Evolutionary conservation across 2,329 filamentous ascomycete species (phyloP).

Genomic region (Paracoccidioides lutzii): DNA sequence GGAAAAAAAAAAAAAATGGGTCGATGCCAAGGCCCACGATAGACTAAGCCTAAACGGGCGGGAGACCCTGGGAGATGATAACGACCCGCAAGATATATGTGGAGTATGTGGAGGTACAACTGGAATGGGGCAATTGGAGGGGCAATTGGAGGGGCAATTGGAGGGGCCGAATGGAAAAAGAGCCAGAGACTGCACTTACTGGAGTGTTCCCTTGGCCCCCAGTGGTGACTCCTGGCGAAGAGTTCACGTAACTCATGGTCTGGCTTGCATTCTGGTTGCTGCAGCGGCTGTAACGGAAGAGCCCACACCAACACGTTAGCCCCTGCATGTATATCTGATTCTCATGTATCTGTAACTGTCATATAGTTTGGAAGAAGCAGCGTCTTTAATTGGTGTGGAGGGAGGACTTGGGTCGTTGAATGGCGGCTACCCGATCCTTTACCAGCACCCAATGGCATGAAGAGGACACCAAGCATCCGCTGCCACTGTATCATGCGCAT

Average conservation of each 20-base stretch:
- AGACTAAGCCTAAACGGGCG: conserved; percentile 14
- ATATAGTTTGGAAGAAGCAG: neutral
- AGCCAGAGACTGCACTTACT: conserved; percentile 21
- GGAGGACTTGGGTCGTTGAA: neutral
- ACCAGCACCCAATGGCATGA: neutral
- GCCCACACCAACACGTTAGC: conserved; percentile 3
- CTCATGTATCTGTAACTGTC: neutral
- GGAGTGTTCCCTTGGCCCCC: conserved; percentile 45
- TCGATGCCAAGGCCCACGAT: conserved; percentile 22
- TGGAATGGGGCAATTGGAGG: neutral
- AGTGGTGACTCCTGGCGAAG: conserved; percentile 52
- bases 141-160: conserved; percentile 1
- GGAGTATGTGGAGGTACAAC: neutral
- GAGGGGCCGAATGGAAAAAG: conserved; percentile 1
- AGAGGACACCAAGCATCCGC: neutral
- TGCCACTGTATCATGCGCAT: neutral
- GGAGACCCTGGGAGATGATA: conserved; percentile 11
- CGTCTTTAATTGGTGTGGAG: neutral
- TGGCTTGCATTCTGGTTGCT: conserved; percentile 33
- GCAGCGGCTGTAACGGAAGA: conserved; percentile 5
- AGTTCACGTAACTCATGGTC: conserved; percentile 49
- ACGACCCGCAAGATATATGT: neutral
- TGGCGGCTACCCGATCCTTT: neutral
- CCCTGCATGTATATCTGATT: neutral
- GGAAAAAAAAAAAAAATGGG: conserved; percentile 18